These are phyloP conservation scores for Rhododendron molle DNA, from an alignment of 148 eudicot genomes.

Conservation along the genomic window DNA sequence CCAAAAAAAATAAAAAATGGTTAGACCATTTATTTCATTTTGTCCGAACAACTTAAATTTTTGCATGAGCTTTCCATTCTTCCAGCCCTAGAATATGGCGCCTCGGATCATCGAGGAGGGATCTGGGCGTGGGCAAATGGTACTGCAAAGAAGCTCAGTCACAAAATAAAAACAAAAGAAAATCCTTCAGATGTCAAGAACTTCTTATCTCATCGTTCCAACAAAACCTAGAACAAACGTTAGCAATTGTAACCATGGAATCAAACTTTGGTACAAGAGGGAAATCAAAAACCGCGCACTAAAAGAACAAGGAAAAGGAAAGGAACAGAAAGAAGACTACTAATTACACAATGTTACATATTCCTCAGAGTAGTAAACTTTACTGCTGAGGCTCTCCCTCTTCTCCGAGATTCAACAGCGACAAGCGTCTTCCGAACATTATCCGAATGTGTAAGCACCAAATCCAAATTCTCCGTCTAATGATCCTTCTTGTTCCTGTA, in stretches of 20 bases:
- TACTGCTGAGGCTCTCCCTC: not conserved
- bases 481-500: slow-evolving; percentile 52
- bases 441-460: slow-evolving; percentile 38
- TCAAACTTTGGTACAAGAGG: not conserved
- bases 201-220: not conserved
- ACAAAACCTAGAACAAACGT: not conserved
- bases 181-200: not conserved
- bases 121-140: not conserved
- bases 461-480: slow-evolving; percentile 37
- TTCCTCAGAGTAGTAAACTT: slow-evolving; percentile 10
- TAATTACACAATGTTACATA: slow-evolving; percentile 19
- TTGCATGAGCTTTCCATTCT: not conserved
- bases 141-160: not conserved
- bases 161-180: not conserved
- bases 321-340: not conserved
- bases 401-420: slow-evolving; percentile 2
- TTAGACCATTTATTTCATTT: not conserved
- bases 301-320: not conserved
- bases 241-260: slow-evolving; percentile 5
- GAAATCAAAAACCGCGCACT: not conserved
- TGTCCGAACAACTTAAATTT: not conserved
- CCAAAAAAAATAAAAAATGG: too few species aligned
- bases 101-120: not conserved
- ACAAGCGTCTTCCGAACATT: slow-evolving; percentile 19
- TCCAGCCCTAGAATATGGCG: not conserved